Evolutionary conservation across 2,329 filamentous ascomycete genomes (phyloP).

Genomic region (Talaromyces sp.): DNA sequence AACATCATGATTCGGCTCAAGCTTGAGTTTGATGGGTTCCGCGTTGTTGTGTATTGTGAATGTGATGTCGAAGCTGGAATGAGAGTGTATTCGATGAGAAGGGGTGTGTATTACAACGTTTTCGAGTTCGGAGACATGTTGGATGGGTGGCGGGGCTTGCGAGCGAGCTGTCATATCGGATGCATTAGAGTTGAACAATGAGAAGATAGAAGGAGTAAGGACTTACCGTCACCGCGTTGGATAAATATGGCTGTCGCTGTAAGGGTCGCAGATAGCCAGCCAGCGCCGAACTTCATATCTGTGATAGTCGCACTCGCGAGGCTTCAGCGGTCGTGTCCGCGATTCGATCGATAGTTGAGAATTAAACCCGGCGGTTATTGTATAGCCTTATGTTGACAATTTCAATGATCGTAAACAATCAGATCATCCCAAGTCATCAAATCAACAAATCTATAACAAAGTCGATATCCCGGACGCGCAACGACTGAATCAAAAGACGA

Average conservation of each 20-base stretch:
- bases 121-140: conserved; percentile 69
- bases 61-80: conserved; percentile 79
- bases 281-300: conserved; percentile 10
- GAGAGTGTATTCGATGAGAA: conserved; percentile 73
- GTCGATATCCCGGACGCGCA: not conserved
- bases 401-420: too few species aligned
- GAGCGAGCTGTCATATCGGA: conserved; percentile 60
- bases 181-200: not conserved
- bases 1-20: conserved; percentile 91
- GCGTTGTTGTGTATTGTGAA: conserved; percentile 69
- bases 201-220: not conserved
- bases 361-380: too few species aligned
- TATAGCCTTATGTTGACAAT: not conserved
- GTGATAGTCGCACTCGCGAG: not conserved
- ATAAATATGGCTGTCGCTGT: conserved; percentile 12
- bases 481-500: not conserved
- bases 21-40: conserved; percentile 71
- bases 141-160: conserved; percentile 71
- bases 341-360: too few species aligned
- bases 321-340: not conserved
- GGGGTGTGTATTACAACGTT: conserved; percentile 75
- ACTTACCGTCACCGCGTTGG: conserved; percentile 15
- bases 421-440: not conserved
- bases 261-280: conserved; percentile 17
- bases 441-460: not conserved